Evolutionary conservation across 176 grass and related monocot species (phyloP).

Genomic region (Hordeum marinum): DNA sequence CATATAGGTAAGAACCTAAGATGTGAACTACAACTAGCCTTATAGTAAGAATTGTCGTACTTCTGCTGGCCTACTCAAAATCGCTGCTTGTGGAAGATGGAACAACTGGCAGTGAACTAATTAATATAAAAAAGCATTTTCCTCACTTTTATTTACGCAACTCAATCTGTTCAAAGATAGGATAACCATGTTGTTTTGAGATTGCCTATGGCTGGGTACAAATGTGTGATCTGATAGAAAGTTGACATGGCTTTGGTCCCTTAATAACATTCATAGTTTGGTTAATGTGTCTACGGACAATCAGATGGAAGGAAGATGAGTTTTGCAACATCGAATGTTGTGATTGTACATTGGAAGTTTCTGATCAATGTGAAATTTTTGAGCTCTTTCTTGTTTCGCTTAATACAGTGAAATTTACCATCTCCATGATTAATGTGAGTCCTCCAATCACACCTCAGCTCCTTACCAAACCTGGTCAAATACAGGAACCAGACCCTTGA

Average conservation of each 20-base stretch:
- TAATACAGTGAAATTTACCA: neutral
- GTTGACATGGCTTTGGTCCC: neutral
- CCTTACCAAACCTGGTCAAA: neutral
- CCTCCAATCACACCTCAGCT: neutral
- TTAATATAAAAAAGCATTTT: neutral
- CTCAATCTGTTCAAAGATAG: neutral
- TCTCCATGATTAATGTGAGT: neutral
- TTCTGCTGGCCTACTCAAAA: neutral
- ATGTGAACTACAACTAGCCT: neutral
- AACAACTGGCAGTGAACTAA: constrained; percentile 4
- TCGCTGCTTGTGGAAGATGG: neutral
- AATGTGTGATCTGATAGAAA: neutral
- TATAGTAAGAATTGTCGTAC: neutral
- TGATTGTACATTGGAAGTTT: neutral
- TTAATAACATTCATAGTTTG: neutral
- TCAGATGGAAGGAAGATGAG: neutral
- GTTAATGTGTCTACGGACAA: neutral
- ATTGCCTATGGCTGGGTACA: neutral
- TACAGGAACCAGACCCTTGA: neutral
- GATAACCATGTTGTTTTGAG: neutral
- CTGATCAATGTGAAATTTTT: neutral
- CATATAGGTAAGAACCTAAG: neutral
- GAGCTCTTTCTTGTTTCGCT: neutral
- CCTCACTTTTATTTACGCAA: neutral
- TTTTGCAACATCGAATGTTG: neutral